Percentiles rank a stretch among this genome's conserved stretches.
phyloP scores from a whole-genome alignment of 2,329 filamentous ascomycete species.

The Tolypocladium tropicale region DNA sequence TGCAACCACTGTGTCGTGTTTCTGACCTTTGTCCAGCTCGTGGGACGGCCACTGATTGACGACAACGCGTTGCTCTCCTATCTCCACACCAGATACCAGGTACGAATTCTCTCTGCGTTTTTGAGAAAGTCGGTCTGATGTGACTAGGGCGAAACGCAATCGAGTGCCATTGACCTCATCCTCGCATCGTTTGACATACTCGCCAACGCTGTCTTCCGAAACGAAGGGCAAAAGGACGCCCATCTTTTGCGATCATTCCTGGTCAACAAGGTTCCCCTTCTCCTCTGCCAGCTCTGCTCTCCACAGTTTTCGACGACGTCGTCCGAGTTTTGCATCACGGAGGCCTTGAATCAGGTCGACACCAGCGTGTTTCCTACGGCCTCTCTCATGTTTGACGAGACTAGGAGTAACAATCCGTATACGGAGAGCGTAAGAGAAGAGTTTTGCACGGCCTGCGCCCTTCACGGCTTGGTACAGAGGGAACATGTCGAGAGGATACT shows the following conservation, averaged over 20 bases:
- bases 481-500: slow-evolving; percentile 69
- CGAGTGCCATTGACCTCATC: slow-evolving; percentile 71
- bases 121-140: neutral
- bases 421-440: slow-evolving; percentile 54
- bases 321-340: slow-evolving; percentile 54
- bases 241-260: slow-evolving; percentile 79
- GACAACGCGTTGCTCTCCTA: slow-evolving; percentile 70
- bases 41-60: slow-evolving; percentile 73
- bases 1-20: neutral
- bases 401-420: slow-evolving; percentile 45
- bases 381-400: slow-evolving; percentile 48
- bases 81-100: slow-evolving; percentile 75
- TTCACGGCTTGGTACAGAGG: slow-evolving; percentile 76
- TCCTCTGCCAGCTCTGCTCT: slow-evolving; percentile 42
- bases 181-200: slow-evolving; percentile 83
- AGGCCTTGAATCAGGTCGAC: slow-evolving; percentile 72
- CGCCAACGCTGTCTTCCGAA: slow-evolving; percentile 71
- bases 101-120: slow-evolving; percentile 21
- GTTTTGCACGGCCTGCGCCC: slow-evolving; percentile 82
- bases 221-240: slow-evolving; percentile 45
- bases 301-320: slow-evolving; percentile 68
- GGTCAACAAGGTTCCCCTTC: slow-evolving; percentile 53
- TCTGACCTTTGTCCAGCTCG: slow-evolving; percentile 43
- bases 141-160: slow-evolving; percentile 60
- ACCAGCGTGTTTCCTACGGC: slow-evolving; percentile 62